A percentile compares a stretch with the other conserved stretches of the same genome.
Conservation (phyloP, 768 basidiomycete species). For the Serendipita sp. region DNA sequence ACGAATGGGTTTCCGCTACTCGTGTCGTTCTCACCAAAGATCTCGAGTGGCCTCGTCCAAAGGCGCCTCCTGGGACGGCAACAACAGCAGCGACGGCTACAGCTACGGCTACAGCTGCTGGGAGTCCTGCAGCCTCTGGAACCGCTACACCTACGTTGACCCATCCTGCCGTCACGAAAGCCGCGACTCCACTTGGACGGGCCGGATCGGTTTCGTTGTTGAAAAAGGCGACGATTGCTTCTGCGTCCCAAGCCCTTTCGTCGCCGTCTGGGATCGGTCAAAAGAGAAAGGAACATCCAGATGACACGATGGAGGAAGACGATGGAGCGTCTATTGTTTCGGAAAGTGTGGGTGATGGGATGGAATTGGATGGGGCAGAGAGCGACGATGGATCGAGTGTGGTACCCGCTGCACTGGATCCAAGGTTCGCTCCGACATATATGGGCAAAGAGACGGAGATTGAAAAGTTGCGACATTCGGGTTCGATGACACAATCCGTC, state of each 20-base stretch:
- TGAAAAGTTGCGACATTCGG: slow-evolving; percentile 91
- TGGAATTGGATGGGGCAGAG: slow-evolving; percentile 18
- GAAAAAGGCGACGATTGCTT: slow-evolving; percentile 11
- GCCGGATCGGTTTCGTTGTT: slow-evolving; percentile 8
- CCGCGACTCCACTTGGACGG: slow-evolving; percentile 7
- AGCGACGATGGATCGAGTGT: slow-evolving; percentile 37
- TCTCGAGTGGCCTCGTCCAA: slow-evolving; percentile 92
- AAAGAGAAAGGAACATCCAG: slow-evolving; percentile 45
- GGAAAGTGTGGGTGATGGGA: slow-evolving; percentile 55
- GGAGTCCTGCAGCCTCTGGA: slow-evolving; percentile 4
- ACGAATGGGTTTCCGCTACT: slow-evolving; percentile 89
- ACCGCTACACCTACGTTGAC: neutral
- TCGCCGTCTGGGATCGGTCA: slow-evolving; percentile 16
- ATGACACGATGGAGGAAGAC: slow-evolving; percentile 47
- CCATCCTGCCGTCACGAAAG: neutral
- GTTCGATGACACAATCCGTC: slow-evolving; percentile 97
- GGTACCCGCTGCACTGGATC: slow-evolving; percentile 29
- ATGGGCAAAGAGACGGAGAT: slow-evolving; percentile 97
- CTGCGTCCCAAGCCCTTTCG: slow-evolving; percentile 4
- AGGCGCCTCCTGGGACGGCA: slow-evolving; percentile 36
- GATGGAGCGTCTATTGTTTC: slow-evolving; percentile 34
- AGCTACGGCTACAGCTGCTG: slow-evolving; percentile 13
- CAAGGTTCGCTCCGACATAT: slow-evolving; percentile 35
- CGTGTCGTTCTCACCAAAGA: slow-evolving; percentile 71
- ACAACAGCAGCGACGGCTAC: slow-evolving; percentile 9